Conservation (phyloP, 345 rosid species). For the Citrus inodora region DNA sequence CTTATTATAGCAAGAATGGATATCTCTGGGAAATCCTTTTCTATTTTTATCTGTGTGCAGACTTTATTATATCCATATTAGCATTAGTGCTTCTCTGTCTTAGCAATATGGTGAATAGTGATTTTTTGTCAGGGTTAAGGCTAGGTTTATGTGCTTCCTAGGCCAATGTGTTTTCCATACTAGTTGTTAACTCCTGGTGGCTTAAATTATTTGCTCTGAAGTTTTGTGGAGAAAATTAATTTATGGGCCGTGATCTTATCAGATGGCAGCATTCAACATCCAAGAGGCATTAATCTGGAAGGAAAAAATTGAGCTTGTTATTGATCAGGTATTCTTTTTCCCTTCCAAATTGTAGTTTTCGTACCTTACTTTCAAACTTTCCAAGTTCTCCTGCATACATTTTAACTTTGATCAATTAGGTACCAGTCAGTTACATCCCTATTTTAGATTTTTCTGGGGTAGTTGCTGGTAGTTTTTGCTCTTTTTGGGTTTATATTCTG, state of each 20-base stretch:
- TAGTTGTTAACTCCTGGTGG: background rate
- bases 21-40: background rate
- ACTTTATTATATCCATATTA: background rate
- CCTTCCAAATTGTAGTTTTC: background rate
- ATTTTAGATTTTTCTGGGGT: background rate
- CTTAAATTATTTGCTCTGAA: slow-evolving; percentile 9
- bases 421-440: background rate
- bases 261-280: slow-evolving; percentile 99
- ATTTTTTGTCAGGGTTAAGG: background rate
- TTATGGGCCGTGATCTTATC: slow-evolving; percentile 27
- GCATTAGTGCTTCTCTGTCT: background rate
- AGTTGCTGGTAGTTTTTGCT: background rate
- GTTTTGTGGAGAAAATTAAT: slow-evolving; percentile 11
- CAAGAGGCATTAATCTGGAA: slow-evolving; percentile 93
- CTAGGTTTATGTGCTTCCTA: background rate
- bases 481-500: background rate
- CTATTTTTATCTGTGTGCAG: background rate
- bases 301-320: slow-evolving; percentile 83
- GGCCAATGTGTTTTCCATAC: background rate
- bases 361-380: background rate
- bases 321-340: slow-evolving; percentile 73
- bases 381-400: background rate
- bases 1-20: background rate
- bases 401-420: background rate
- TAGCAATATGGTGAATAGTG: slow-evolving; percentile 1